A percentile compares a stretch with the other conserved stretches of the same genome.
These are phyloP conservation scores for Centaurea solstitialis DNA, from an alignment of 129 eudicot genomes.

Conservation along the genomic window DNA sequence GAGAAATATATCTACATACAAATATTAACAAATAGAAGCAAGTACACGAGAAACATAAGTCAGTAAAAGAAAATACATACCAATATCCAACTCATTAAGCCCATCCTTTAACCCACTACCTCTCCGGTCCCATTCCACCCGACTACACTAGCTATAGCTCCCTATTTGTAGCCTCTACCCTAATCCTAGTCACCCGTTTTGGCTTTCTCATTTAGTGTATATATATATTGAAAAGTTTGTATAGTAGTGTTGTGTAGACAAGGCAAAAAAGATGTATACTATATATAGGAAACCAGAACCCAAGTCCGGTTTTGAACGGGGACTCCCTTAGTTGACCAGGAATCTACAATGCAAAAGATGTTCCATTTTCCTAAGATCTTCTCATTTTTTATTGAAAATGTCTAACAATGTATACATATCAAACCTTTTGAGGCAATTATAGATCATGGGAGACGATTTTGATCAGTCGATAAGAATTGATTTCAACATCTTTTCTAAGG, in stretches of 20 bases:
- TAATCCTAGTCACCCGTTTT: no score
- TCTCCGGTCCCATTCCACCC: neutral
- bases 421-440: no score
- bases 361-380: neutral
- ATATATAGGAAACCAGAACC: no score
- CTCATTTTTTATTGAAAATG: neutral
- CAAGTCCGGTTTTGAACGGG: no score
- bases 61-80: neutral
- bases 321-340: neutral
- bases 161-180: neutral
- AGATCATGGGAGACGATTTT: neutral
- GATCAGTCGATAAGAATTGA: neutral
- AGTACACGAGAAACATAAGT: neutral
- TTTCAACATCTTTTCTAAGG: neutral
- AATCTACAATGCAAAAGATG: neutral
- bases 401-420: neutral
- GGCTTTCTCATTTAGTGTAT: no score
- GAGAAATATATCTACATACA: neutral
- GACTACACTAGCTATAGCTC: neutral
- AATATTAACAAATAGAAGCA: neutral
- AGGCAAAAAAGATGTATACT: neutral
- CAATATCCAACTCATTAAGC: neutral
- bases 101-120: no score
- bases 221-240: no score
- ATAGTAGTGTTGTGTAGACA: neutral